Conservation (phyloP, 2,329 filamentous ascomycete genomes). For the Aspergillus sp. region DNA sequence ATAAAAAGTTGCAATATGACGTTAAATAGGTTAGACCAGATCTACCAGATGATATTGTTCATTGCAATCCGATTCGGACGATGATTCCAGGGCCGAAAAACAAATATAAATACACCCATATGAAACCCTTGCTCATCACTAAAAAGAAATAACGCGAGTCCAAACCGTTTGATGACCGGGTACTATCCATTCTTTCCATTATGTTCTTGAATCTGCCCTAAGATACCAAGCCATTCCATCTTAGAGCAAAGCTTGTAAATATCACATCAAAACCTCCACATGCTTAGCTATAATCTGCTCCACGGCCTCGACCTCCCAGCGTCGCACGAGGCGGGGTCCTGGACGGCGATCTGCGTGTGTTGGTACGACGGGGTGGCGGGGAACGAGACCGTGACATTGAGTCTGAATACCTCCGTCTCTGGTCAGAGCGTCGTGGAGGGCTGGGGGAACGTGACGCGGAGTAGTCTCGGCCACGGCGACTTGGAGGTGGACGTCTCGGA, state of each 20-base stretch:
- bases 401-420: conserved; percentile 11
- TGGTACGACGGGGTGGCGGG: conserved; percentile 10
- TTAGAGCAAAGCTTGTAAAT: too few relatives aligned
- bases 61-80: too few relatives aligned
- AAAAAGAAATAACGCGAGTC: too few relatives aligned
- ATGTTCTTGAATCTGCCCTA: too few relatives aligned
- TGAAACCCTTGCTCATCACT: too few relatives aligned
- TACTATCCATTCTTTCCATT: too few relatives aligned
- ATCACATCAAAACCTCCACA: too few relatives aligned
- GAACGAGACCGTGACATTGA: conserved; percentile 17
- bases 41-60: too few relatives aligned
- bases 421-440: conserved; percentile 11
- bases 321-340: conserved; percentile 10
- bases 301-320: conserved; percentile 5
- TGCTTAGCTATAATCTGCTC: conserved; percentile 1
- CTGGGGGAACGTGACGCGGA: conserved; percentile 21
- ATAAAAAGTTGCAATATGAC: background rate
- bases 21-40: background rate
- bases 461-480: conserved; percentile 17
- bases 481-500: conserved; percentile 14
- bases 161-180: too few relatives aligned
- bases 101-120: too few relatives aligned
- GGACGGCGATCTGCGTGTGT: conserved; percentile 7
- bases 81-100: too few relatives aligned
- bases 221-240: too few relatives aligned